Base-by-base conservation (phyloP, 2,329 filamentous ascomycete genomes). In the Penicillium sp. region DNA sequence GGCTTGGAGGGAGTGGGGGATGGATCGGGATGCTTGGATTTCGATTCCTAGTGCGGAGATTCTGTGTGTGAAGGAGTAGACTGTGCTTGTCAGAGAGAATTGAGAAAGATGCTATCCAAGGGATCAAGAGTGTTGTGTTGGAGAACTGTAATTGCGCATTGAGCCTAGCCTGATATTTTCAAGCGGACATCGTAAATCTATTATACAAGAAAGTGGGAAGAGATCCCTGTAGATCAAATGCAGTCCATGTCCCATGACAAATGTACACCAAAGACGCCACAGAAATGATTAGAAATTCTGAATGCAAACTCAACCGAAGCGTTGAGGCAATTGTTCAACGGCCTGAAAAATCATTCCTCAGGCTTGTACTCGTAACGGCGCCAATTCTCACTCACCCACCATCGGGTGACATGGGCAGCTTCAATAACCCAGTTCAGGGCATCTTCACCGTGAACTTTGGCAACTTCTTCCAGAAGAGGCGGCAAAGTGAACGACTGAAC, bases 51-150 rank as follows among this genome's bases (percentile, higher is more conserved):
- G 71, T 66, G 69, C 71, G 3, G 72, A 76, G 65, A 69, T 75
- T 34, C 25, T 76, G 10, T 76, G 73, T 49, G 57, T 61, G 34
- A 72, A 69, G 56, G 72, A 96, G 90, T 65, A 62, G 54, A 35
- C 10, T 25, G 8, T 5, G 35, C 22, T 52, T n/a, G 10, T 41
- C 10, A 6, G 28, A 5, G 49, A 31, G 14, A 48, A 10, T 14
- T 37, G n/a, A 31, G 15, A 34, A 20, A 4, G 22, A 22, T 58
- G n/a, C 2, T 28, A 41, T 39, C 41, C 3, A 28, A 41, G 22
- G 12, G 17, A 39, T 5, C 5, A 17, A 51, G 12, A n/a, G 10
- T 31, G 8, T 12, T 54, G 15, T 41, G 34, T 41, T 41, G 35
- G 51, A 22, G 22, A 22, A 22, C 50, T 22, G 55, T 17, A 42